A percentile compares a stretch with the other conserved stretches of the same genome.
phyloP scores from a whole-genome alignment of 805 yeast genomes.

The Kodamaea fukazawae region DNA sequence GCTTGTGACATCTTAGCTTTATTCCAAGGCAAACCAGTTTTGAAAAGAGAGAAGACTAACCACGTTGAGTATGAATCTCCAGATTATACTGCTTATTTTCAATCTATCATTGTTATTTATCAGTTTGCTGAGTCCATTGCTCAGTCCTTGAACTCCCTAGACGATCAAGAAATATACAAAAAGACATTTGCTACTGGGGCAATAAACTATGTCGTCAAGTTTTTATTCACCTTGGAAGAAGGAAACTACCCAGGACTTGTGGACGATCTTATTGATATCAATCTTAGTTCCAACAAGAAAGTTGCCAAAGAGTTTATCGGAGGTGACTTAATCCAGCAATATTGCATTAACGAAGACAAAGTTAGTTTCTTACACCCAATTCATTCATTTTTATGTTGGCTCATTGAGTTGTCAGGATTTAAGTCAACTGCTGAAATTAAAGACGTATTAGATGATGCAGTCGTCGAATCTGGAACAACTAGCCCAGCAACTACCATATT shows the following conservation, averaged over 20 bases:
- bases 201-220: constrained; percentile 27
- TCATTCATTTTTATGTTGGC: constrained; percentile 69
- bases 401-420: constrained; percentile 53
- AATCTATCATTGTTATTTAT: constrained; percentile 63
- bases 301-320: constrained; percentile 22
- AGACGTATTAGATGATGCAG: constrained; percentile 17
- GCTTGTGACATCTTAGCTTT: constrained; percentile 62
- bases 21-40: constrained; percentile 75
- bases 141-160: constrained; percentile 33
- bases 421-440: constrained; percentile 21
- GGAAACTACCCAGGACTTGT: constrained; percentile 24
- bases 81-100: constrained; percentile 72
- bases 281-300: constrained; percentile 13
- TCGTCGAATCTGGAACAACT: constrained; percentile 5
- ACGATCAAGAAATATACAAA: constrained; percentile 8
- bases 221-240: constrained; percentile 30
- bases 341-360: constrained; percentile 34
- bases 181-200: constrained; percentile 23
- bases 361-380: constrained; percentile 79
- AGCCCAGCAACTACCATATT: constrained; percentile 37
- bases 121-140: constrained; percentile 58
- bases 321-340: constrained; percentile 21
- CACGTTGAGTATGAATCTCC: constrained; percentile 92
- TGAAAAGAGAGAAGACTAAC: constrained; percentile 68
- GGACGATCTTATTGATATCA: constrained; percentile 28